These are phyloP conservation scores for Saccharomyces hybrid DNA, from an alignment of 1,139 yeast species.

Conservation along the genomic window DNA sequence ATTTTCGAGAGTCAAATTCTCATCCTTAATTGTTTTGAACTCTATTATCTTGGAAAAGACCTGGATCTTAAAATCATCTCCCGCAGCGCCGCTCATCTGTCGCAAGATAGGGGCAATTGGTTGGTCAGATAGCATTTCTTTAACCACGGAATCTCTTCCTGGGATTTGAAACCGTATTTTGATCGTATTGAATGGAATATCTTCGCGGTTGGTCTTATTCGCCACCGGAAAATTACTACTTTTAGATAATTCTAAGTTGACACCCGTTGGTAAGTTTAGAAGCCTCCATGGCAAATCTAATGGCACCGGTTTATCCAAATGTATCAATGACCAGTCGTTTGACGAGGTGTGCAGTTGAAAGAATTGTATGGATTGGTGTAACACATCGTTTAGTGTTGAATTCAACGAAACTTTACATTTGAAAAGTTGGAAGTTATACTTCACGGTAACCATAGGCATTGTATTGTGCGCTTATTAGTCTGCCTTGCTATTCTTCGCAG, in stretches of 20 bases:
- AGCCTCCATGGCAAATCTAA: slow-evolving; percentile 31
- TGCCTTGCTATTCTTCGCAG: neutral
- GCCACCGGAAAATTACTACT: neutral
- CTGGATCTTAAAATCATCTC: slow-evolving; percentile 12
- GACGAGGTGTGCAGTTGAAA: slow-evolving; percentile 4
- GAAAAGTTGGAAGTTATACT: slow-evolving; percentile 15
- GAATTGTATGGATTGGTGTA: slow-evolving; percentile 16
- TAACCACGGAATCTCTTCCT: slow-evolving; percentile 13
- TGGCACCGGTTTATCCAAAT: slow-evolving; percentile 16
- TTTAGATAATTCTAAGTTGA: slow-evolving; percentile 24
- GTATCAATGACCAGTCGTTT: slow-evolving; percentile 7
- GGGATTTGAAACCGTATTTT: slow-evolving; percentile 22
- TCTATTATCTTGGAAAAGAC: slow-evolving; percentile 16
- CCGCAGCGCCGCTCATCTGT: slow-evolving; percentile 2
- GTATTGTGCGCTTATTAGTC: neutral
- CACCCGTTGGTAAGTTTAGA: slow-evolving; percentile 32
- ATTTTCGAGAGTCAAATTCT: slow-evolving; percentile 13
- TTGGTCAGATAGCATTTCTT: slow-evolving; percentile 7
- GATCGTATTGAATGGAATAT: slow-evolving; percentile 5
- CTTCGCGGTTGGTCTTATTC: neutral
- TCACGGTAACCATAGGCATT: slow-evolving; percentile 21
- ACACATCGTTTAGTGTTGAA: slow-evolving; percentile 19
- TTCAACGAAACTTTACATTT: slow-evolving; percentile 16
- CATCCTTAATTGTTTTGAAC: slow-evolving; percentile 10
- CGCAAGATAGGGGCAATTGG: slow-evolving; percentile 10